These are phyloP conservation scores for Botrytis paeoniae DNA, from an alignment of 2,329 filamentous ascomycete species.

Conservation along the genomic window DNA sequence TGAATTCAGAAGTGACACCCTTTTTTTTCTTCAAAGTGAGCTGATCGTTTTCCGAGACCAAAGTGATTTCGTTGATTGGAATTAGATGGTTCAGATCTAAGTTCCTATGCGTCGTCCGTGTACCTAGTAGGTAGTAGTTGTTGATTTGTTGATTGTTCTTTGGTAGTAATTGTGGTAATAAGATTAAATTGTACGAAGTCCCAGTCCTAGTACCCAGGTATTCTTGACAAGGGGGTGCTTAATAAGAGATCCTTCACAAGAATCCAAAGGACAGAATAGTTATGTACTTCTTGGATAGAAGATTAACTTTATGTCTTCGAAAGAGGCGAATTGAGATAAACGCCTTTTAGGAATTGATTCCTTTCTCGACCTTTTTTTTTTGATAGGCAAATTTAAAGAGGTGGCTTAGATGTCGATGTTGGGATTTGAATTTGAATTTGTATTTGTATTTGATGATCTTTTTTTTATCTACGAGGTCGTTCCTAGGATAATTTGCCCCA, in stretches of 20 bases:
- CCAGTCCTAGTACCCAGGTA: neutral
- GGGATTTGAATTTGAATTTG: neutral
- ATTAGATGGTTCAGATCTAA: slow-evolving; percentile 5
- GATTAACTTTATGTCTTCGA: neutral
- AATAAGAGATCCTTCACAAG: neutral
- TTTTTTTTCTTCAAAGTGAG: neutral
- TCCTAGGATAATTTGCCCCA: neutral
- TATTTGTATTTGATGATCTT: neutral
- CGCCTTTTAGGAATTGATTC: neutral
- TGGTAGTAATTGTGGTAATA: neutral
- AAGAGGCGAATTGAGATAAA: neutral
- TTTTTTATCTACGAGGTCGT: neutral
- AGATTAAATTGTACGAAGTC: neutral
- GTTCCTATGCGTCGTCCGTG: neutral
- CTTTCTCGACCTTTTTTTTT: neutral
- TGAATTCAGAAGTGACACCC: neutral
- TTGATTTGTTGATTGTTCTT: too few relatives aligned
- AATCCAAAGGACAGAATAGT: neutral
- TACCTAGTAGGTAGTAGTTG: too few relatives aligned
- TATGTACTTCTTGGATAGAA: neutral
- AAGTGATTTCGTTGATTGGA: slow-evolving; percentile 7
- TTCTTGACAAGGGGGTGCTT: neutral
- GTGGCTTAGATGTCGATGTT: neutral
- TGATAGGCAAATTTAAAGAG: neutral
- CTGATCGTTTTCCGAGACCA: neutral